phyloP scores from a whole-genome alignment of 495 filamentous ascomycete species.

The Cercophora newfieldiana region DNA sequence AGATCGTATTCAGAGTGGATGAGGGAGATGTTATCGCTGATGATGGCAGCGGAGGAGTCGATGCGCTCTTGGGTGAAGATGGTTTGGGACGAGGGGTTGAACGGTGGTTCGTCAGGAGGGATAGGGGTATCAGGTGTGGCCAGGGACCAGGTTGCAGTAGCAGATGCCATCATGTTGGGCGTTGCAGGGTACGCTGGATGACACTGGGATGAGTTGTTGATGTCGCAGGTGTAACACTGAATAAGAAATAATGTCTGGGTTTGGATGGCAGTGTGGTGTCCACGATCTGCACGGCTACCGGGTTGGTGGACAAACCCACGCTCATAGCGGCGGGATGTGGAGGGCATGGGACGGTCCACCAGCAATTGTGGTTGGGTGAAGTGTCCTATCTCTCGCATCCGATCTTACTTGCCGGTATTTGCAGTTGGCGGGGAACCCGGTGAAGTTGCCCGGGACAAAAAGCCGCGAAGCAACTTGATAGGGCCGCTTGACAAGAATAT shows the following conservation, averaged over 20 bases:
- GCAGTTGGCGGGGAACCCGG: not conserved
- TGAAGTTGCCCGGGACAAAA: not conserved
- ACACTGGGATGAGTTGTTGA: too few relatives aligned
- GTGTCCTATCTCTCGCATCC: not conserved
- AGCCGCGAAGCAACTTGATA: not conserved
- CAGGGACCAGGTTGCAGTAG: not conserved
- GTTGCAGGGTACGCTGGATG: not conserved
- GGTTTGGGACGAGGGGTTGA: not conserved
- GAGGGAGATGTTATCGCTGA: conserved; percentile 9
- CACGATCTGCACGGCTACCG: not conserved
- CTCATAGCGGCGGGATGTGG: not conserved
- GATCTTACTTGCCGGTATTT: not conserved
- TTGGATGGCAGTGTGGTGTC: not conserved
- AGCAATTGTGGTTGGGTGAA: too few relatives aligned
- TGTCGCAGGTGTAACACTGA: too few relatives aligned
- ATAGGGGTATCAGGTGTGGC: not conserved
- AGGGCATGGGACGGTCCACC: too few relatives aligned
- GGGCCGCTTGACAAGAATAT: not conserved
- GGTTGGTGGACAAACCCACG: not conserved
- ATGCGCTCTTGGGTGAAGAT: conserved; percentile 15
- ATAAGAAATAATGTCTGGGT: not conserved
- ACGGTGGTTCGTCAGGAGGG: not conserved
- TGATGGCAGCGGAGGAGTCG: conserved; percentile 15
- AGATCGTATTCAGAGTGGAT: conserved; percentile 18
- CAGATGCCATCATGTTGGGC: not conserved